Evolutionary conservation across 1,284 basidiomycete genomes (phyloP).

Genomic region (Rhodofomes roseus): DNA sequence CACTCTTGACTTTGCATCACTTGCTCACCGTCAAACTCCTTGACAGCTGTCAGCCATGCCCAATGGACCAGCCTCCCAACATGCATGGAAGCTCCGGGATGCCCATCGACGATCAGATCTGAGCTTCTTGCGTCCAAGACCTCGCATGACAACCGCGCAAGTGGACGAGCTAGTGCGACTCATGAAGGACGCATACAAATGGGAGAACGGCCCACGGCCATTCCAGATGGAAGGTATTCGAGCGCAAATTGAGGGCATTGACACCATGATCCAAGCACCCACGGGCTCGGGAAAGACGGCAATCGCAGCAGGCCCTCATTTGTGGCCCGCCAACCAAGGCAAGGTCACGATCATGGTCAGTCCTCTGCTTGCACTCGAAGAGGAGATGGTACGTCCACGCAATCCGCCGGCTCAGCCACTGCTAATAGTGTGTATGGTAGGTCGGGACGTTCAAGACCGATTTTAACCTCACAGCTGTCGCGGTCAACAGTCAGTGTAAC

Average conservation of each 20-base stretch:
- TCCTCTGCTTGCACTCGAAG: conserved; percentile 34
- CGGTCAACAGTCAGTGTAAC: conserved; percentile 32
- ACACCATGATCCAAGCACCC: conserved; percentile 30
- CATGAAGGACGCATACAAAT: background rate
- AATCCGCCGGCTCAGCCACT: background rate
- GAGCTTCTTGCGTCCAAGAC: too few species aligned
- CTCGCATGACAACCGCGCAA: background rate
- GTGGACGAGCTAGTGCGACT: background rate
- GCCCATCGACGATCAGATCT: too few species aligned
- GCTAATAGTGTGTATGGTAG: conserved; percentile 7
- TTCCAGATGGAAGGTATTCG: conserved; percentile 3
- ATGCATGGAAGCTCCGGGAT: too few species aligned
- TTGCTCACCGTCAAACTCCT: too few species aligned
- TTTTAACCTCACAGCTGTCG: conserved; percentile 27
- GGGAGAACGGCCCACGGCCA: conserved; percentile 5
- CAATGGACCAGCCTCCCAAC: too few species aligned
- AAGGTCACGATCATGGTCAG: conserved; percentile 33
- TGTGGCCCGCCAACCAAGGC: conserved; percentile 16
- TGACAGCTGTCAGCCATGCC: too few species aligned
- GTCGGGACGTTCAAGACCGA: conserved; percentile 25
- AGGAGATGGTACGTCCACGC: conserved; percentile 30
- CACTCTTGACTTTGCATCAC: too few species aligned
- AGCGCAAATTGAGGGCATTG: conserved; percentile 23
- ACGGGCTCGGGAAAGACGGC: background rate
- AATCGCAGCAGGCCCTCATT: conserved; percentile 31